Evolutionary conservation across 2,329 filamentous ascomycete species (phyloP).

Genomic region (Bipolaris sorokiniana): DNA sequence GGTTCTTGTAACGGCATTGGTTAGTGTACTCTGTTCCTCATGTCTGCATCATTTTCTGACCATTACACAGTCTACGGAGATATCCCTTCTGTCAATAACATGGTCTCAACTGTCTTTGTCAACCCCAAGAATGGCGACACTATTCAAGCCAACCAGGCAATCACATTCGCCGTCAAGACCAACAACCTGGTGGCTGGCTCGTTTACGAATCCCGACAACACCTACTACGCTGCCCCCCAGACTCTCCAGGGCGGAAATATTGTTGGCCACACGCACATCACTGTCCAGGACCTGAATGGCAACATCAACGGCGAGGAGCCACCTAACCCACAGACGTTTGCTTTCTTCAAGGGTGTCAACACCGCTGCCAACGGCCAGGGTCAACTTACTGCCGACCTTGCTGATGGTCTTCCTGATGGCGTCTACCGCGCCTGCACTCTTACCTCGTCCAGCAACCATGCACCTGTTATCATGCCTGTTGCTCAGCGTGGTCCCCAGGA

Average conservation of each 20-base stretch:
- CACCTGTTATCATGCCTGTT: conserved; percentile 64
- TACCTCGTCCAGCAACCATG: conserved; percentile 59
- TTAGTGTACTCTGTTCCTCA: conserved; percentile 29
- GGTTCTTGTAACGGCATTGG: conserved; percentile 64
- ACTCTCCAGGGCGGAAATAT: conserved; percentile 52
- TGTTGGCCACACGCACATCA: conserved; percentile 59
- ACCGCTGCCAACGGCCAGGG: conserved; percentile 58
- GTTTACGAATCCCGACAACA: conserved; percentile 61
- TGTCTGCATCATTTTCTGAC: background rate
- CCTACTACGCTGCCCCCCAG: conserved; percentile 64
- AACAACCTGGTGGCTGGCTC: conserved; percentile 58
- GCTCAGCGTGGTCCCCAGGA: conserved; percentile 62
- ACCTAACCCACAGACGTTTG: conserved; percentile 55
- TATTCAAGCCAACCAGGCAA: conserved; percentile 51
- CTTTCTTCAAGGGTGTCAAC: conserved; percentile 66
- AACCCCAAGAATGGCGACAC: conserved; percentile 53
- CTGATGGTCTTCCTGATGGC: conserved; percentile 56
- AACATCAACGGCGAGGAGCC: conserved; percentile 47
- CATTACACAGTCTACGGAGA: conserved; percentile 59
- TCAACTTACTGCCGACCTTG: conserved; percentile 53
- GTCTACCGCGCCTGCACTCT: conserved; percentile 61
- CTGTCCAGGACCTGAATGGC: conserved; percentile 57
- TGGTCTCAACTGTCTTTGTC: conserved; percentile 62
- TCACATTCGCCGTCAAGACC: conserved; percentile 58
- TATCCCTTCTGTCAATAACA: conserved; percentile 58